These are phyloP conservation scores for Trichoderma sp. DNA, from an alignment of 2,329 filamentous ascomycete species.

Conservation along the genomic window DNA sequence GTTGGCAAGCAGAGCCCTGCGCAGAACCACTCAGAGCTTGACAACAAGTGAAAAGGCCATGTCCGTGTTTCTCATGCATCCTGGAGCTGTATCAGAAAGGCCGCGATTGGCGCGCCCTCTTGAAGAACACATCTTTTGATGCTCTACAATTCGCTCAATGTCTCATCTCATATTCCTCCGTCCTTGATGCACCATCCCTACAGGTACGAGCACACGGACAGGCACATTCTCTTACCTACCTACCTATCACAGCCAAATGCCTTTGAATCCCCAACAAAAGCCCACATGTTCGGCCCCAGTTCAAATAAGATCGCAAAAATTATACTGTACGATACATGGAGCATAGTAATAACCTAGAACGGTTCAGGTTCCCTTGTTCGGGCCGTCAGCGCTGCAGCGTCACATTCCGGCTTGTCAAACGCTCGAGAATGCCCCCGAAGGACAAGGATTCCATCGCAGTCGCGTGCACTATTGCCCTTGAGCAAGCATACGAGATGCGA, in stretches of 20 bases:
- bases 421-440: background rate
- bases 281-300: background rate
- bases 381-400: background rate
- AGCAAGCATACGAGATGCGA: background rate
- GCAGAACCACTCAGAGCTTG: background rate
- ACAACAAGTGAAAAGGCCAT: background rate
- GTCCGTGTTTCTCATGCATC: background rate
- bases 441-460: background rate
- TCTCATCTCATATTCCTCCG: background rate
- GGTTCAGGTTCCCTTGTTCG: background rate
- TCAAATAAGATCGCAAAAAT: background rate
- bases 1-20: background rate
- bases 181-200: background rate
- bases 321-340: background rate
- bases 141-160: background rate
- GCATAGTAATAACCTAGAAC: background rate
- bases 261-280: background rate
- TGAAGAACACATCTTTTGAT: background rate
- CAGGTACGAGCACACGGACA: background rate
- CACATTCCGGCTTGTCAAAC: slow-evolving; percentile 1
- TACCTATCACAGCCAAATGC: background rate
- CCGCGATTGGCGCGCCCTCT: slow-evolving; percentile 7
- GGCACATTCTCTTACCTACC: background rate
- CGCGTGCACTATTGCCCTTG: background rate
- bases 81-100: background rate